phyloP scores from a whole-genome alignment of 371 early-diverging fungal species.

The Blakeslea trispora region DNA sequence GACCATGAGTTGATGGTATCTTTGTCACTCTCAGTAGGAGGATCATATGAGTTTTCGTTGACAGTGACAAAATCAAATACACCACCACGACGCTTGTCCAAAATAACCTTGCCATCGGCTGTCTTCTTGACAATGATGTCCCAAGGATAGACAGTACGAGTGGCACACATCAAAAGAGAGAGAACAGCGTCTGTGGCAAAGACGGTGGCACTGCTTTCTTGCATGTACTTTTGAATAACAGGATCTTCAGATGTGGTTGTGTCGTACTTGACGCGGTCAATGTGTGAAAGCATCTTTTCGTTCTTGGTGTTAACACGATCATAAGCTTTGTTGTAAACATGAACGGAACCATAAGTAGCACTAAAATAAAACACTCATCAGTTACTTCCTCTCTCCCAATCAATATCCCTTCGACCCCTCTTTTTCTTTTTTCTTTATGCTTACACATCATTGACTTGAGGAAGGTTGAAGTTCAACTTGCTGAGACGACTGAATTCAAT shows the following conservation, averaged over 20 bases:
- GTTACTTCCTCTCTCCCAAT: too few species aligned
- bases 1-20: slow-evolving; percentile 88
- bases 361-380: slow-evolving; percentile 23
- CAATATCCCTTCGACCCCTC: too few species aligned
- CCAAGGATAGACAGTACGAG: slow-evolving; percentile 94
- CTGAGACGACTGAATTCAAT: slow-evolving; percentile 88
- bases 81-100: slow-evolving; percentile 92
- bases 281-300: slow-evolving; percentile 73
- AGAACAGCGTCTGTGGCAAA: slow-evolving; percentile 92
- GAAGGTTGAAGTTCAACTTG: slow-evolving; percentile 80
- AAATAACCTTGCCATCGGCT: slow-evolving; percentile 76
- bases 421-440: too few species aligned
- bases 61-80: slow-evolving; percentile 81
- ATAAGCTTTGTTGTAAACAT: slow-evolving; percentile 80
- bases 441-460: slow-evolving; percentile 77
- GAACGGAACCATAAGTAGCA: slow-evolving; percentile 67
- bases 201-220: slow-evolving; percentile 71
- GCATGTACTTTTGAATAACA: slow-evolving; percentile 69
- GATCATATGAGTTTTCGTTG: slow-evolving; percentile 94
- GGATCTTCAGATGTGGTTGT: slow-evolving; percentile 84
- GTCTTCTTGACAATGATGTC: slow-evolving; percentile 91
- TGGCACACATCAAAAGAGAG: slow-evolving; percentile 90
- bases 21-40: slow-evolving; percentile 90
- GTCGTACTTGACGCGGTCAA: slow-evolving; percentile 74
- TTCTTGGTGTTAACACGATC: slow-evolving; percentile 86